Conservation (phyloP, 345 rosid genomes). For the Eucalyptus viminalis region DNA sequence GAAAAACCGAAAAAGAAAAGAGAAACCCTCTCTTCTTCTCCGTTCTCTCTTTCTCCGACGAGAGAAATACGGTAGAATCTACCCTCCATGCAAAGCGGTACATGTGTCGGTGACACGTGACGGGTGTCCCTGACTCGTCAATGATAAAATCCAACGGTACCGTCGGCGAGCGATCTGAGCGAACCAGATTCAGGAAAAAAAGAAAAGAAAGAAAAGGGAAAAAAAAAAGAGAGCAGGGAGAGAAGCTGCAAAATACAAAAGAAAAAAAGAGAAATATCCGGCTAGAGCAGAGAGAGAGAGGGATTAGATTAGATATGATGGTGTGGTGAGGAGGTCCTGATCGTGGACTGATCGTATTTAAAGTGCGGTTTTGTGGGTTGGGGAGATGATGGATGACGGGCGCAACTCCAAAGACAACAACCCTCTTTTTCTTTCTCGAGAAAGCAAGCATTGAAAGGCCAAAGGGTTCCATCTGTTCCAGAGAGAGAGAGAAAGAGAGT, state of each 20-base stretch:
- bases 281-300: not conserved
- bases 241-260: not conserved
- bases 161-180: not conserved
- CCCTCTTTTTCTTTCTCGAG: not conserved
- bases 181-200: not conserved
- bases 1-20: not conserved
- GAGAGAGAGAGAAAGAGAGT: not conserved
- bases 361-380: not conserved
- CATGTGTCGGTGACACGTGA: slow-evolving; percentile 33
- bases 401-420: not conserved
- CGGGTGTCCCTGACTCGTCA: not conserved
- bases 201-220: not conserved
- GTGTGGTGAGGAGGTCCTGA: not conserved
- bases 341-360: not conserved
- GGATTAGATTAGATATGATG: not conserved
- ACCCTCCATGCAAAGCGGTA: slow-evolving; percentile 34
- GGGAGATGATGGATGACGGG: not conserved
- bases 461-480: not conserved
- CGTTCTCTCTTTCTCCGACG: not conserved
- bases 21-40: not conserved
- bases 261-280: not conserved
- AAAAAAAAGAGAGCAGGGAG: not conserved
- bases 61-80: not conserved
- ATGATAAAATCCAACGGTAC: not conserved
- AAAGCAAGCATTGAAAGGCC: not conserved